phyloP scores from a whole-genome alignment of 1,139 yeast species.

The Yamadazyma aaseri region DNA sequence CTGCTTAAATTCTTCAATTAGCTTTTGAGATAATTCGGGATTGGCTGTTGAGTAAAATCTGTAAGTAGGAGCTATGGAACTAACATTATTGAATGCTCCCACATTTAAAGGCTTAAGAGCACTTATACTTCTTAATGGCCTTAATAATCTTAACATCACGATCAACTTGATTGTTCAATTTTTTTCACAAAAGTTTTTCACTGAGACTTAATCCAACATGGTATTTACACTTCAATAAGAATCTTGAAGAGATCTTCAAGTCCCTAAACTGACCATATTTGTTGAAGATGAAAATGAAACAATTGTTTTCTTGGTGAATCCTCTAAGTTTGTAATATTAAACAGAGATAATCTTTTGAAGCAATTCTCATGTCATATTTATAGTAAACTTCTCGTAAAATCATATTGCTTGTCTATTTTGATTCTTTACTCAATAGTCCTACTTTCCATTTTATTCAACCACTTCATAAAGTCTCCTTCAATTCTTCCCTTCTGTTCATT shows the following conservation, averaged over 20 bases:
- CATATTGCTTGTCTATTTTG: no score
- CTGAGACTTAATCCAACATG: no score
- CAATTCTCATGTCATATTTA: no score
- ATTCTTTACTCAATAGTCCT: no score
- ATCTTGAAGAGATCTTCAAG: no score
- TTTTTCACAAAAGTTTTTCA: background rate
- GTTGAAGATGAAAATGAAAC: no score
- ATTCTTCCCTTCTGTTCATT: no score
- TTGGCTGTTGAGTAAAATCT: constrained; percentile 3
- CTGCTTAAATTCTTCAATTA: constrained; percentile 1
- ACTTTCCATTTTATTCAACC: no score
- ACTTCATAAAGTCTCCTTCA: no score
- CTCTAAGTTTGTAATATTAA: background rate
- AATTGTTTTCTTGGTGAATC: background rate
- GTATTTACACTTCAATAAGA: no score
- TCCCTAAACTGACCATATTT: background rate
- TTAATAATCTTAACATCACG: background rate
- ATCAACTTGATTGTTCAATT: background rate
- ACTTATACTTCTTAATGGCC: background rate
- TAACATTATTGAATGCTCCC: background rate
- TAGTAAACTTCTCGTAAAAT: no score
- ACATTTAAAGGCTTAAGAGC: background rate
- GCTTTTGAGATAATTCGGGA: constrained; percentile 1
- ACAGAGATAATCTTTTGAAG: no score
- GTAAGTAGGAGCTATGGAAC: background rate